Conservation (phyloP, 345 rosid genomes). For the Nephelium lappaceum region DNA sequence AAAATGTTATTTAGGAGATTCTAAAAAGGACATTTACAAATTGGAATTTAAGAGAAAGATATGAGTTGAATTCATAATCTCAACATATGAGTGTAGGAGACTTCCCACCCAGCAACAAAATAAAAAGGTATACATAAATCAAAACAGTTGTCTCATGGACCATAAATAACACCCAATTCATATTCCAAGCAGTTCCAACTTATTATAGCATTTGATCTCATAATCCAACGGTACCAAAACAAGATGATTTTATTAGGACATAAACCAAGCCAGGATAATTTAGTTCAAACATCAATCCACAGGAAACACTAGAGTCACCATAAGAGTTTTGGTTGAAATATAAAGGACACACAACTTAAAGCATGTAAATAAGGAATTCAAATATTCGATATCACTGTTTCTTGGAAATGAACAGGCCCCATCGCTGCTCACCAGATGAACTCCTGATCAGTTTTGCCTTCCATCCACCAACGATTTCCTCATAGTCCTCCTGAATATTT, state of each 20-base stretch:
- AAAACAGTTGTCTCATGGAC: no score
- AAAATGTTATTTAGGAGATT: no score
- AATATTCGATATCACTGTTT: slow-evolving; percentile 32
- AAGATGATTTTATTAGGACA: slow-evolving; percentile 2
- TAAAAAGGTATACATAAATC: no score
- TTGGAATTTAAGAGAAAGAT: no score
- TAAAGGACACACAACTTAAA: not conserved
- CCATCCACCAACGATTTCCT: slow-evolving; percentile 76
- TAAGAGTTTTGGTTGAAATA: not conserved
- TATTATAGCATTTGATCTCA: no score
- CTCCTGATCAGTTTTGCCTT: slow-evolving; percentile 72
- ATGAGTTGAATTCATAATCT: no score
- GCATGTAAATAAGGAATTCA: not conserved
- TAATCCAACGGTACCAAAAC: no score
- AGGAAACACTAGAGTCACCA: not conserved
- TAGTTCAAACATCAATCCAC: slow-evolving; percentile 12
- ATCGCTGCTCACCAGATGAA: slow-evolving; percentile 73
- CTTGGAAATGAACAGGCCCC: slow-evolving; percentile 78
- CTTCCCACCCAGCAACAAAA: no score
- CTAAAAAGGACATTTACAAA: no score
- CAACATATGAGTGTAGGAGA: no score
- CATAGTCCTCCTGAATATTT: slow-evolving; percentile 67
- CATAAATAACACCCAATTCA: no score
- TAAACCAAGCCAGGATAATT: not conserved
- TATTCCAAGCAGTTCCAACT: no score